Conservation (phyloP, 495 filamentous ascomycete species). For the Mytilinidion resinicola region DNA sequence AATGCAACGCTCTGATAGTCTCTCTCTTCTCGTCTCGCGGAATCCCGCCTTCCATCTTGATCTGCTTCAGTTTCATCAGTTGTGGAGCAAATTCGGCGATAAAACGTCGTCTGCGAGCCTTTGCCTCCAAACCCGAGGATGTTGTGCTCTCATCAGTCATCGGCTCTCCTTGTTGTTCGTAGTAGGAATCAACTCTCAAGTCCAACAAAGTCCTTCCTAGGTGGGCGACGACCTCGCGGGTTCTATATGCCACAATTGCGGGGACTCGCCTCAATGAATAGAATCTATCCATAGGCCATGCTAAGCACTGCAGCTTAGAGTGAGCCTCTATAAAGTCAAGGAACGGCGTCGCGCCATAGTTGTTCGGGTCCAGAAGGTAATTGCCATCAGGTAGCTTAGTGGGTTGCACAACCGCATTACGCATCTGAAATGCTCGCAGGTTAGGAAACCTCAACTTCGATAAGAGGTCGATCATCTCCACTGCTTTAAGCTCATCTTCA, state of each 20-base stretch:
- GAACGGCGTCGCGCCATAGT: conserved; percentile 3
- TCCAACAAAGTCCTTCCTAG: conserved; percentile 27
- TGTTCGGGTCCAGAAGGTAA: conserved; percentile 26
- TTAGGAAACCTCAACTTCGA: conserved; percentile 27
- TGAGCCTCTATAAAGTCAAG: conserved; percentile 36
- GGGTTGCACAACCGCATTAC: conserved; percentile 26
- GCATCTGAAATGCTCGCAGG: conserved; percentile 31
- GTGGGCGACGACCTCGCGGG: conserved; percentile 24
- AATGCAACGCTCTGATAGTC: conserved; percentile 31
- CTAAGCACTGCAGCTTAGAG: conserved; percentile 29
- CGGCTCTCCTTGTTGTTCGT: conserved; percentile 18
- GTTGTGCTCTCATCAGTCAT: conserved; percentile 18
- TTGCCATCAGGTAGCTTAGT: conserved; percentile 17
- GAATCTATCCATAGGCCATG: conserved; percentile 35
- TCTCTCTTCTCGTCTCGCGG: conserved; percentile 36
- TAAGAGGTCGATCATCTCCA: conserved; percentile 4
- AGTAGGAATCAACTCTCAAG: conserved; percentile 30
- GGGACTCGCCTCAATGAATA: conserved; percentile 14
- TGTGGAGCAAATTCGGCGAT: conserved; percentile 31
- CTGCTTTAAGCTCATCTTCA: not conserved
- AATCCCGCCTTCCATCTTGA: conserved; percentile 37
- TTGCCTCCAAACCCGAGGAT: not conserved
- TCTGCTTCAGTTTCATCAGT: conserved; percentile 29
- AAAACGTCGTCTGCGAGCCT: conserved; percentile 28
- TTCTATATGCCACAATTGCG: conserved; percentile 8